Percentiles rank a stretch among this genome's conserved stretches.
These are phyloP conservation scores for Geotrichum candidum DNA, from an alignment of 1,139 yeast genomes.

Conservation along the genomic window DNA sequence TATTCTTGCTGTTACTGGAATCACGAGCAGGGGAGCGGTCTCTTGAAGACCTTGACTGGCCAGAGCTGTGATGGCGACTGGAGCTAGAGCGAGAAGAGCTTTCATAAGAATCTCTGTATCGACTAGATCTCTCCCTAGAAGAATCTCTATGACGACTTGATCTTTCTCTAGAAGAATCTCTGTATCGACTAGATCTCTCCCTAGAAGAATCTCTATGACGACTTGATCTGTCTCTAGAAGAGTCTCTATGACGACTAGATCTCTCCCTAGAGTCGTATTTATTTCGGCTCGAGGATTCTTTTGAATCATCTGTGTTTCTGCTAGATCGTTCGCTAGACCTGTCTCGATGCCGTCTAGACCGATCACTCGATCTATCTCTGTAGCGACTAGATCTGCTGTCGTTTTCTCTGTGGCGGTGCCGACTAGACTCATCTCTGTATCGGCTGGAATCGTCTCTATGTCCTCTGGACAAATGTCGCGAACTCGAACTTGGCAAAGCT, in stretches of 20 bases:
- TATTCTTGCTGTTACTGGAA: background rate
- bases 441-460: conserved; percentile 2
- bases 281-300: background rate
- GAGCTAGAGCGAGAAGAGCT: background rate
- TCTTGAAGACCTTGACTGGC: background rate
- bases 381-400: conserved; percentile 3
- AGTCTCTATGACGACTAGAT: background rate
- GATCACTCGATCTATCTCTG: conserved; percentile 9
- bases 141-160: conserved; percentile 9
- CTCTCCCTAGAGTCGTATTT: conserved; percentile 6
- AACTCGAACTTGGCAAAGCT: background rate
- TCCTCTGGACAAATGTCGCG: background rate
- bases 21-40: background rate
- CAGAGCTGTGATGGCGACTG: conserved; percentile 3
- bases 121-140: background rate
- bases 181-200: background rate
- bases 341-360: conserved; percentile 9
- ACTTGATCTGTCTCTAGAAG: background rate
- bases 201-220: background rate
- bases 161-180: conserved; percentile 5
- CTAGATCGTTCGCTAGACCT: background rate
- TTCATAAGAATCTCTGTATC: background rate
- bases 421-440: conserved; percentile 15
- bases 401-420: background rate
- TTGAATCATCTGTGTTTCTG: background rate